Evolutionary conservation across 257 asterid species (phyloP).

Genomic region (Nicotiana benthamiana): DNA sequence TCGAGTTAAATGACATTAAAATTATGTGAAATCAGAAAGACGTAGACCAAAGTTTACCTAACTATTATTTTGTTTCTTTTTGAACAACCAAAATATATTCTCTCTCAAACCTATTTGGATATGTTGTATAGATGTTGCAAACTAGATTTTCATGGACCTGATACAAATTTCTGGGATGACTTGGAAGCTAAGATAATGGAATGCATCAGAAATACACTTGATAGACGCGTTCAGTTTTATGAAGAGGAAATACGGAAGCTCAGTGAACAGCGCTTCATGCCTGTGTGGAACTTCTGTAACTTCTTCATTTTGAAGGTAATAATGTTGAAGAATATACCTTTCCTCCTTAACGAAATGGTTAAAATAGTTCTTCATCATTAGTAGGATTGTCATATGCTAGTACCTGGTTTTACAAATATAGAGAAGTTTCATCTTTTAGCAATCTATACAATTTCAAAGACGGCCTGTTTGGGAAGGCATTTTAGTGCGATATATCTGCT

Average conservation of each 20-base stretch:
- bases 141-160: constrained; percentile 79
- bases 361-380: neutral
- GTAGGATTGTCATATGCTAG: neutral
- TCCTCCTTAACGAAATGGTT: neutral
- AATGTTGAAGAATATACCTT: neutral
- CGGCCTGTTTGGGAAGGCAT: neutral
- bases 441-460: neutral
- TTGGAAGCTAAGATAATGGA: constrained; percentile 81
- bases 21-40: neutral
- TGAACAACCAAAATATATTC: neutral
- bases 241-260: constrained; percentile 98
- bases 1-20: neutral
- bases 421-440: neutral
- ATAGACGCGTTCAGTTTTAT: constrained; percentile 83
- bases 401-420: neutral
- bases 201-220: constrained; percentile 90
- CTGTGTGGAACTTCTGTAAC: constrained; percentile 97
- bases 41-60: neutral
- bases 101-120: constrained; percentile 12
- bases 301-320: constrained; percentile 83
- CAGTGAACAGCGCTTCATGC: constrained; percentile 94
- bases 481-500: neutral
- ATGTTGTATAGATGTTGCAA: constrained; percentile 77
- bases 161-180: constrained; percentile 86
- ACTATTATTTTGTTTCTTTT: neutral